These are phyloP conservation scores for Lablab purpureus DNA, from an alignment of 306 rosid species.

Conservation along the genomic window DNA sequence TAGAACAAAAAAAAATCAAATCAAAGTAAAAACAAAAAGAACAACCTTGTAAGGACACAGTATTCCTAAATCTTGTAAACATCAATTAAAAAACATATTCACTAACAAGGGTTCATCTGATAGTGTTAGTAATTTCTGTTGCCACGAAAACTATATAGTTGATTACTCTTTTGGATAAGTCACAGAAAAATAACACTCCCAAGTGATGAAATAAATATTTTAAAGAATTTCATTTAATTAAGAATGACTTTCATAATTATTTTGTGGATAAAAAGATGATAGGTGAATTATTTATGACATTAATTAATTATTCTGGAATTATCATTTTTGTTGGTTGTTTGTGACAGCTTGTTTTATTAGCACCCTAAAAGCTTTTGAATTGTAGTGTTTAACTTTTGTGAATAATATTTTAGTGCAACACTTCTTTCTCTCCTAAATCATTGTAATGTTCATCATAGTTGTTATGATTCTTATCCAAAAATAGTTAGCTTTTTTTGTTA, in stretches of 20 bases:
- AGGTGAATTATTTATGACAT: neutral
- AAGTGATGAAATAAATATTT: neutral
- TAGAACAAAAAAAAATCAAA: too few species aligned
- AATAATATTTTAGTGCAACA: neutral
- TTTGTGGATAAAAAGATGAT: neutral
- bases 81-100: too few species aligned
- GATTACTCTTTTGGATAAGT: too few species aligned
- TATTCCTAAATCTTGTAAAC: too few species aligned
- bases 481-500: neutral
- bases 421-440: neutral
- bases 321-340: neutral
- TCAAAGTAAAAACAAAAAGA: too few species aligned
- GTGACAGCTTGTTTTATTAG: neutral
- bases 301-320: neutral
- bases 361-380: neutral
- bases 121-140: too few species aligned
- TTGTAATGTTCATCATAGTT: neutral
- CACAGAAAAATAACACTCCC: too few species aligned
- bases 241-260: neutral
- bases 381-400: neutral
- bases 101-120: neutral
- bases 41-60: too few species aligned
- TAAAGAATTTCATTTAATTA: neutral
- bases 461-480: neutral
- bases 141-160: too few species aligned